Conservation (phyloP, 139 green algal species). For the Dunaliella sp. region DNA sequence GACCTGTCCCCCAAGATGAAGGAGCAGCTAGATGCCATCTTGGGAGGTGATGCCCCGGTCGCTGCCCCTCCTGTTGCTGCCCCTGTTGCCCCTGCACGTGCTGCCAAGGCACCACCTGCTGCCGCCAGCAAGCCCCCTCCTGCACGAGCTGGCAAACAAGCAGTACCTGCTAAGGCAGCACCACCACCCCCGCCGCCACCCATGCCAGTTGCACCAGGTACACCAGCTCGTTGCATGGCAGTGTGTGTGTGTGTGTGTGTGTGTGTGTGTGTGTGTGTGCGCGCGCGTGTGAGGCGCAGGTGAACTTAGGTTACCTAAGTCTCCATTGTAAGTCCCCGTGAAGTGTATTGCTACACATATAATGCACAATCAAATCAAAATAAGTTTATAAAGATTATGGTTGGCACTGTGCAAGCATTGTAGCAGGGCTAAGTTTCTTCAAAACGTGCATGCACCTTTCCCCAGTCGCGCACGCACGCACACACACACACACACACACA, state of each 20-base stretch:
- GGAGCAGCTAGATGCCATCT: conserved; percentile 67
- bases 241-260: background rate
- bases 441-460: no score
- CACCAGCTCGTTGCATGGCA: no score
- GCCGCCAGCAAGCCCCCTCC: background rate
- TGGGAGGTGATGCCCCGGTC: conserved; percentile 29
- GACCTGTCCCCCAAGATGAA: conserved; percentile 82
- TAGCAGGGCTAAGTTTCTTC: no score
- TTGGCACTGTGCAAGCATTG: background rate
- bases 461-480: background rate
- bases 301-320: background rate
- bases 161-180: background rate
- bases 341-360: no score
- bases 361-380: no score
- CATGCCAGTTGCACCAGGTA: conserved; percentile 18
- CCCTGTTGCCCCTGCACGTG: background rate
- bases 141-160: background rate
- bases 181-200: background rate
- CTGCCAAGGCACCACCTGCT: background rate
- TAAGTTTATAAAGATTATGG: no score
- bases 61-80: conserved; percentile 5
- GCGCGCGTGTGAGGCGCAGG: background rate
- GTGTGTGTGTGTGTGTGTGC: background rate
- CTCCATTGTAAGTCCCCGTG: no score
- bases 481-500: background rate